phyloP scores from a whole-genome alignment of 768 basidiomycete genomes.

The Kondoa malvinella region DNA sequence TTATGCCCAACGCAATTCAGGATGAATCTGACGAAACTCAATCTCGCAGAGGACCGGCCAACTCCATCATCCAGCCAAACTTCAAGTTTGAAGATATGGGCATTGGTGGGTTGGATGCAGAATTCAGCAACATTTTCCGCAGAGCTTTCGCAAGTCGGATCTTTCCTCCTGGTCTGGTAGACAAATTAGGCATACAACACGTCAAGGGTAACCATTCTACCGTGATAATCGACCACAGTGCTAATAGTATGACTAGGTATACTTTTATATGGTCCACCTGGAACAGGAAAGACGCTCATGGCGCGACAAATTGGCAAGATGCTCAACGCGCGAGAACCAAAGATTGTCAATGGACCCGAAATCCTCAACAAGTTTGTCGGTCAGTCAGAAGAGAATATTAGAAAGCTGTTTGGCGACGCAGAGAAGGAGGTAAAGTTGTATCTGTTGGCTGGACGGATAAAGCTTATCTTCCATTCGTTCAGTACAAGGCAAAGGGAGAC shows the following conservation, averaged over 20 bases:
- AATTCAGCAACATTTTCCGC: slow-evolving; percentile 92
- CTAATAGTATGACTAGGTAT: slow-evolving; percentile 34
- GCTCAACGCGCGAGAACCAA: slow-evolving; percentile 93
- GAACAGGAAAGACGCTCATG: slow-evolving; percentile 95
- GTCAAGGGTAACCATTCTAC: slow-evolving; percentile 55
- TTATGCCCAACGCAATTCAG: neutral
- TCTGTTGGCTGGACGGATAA: neutral
- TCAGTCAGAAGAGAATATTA: slow-evolving; percentile 89
- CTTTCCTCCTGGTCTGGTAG: slow-evolving; percentile 91
- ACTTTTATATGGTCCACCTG: slow-evolving; percentile 84
- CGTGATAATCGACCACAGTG: slow-evolving; percentile 15
- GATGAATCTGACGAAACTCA: neutral
- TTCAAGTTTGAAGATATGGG: slow-evolving; percentile 99
- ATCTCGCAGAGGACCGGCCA: slow-evolving; percentile 54
- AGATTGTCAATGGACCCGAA: slow-evolving; percentile 96
- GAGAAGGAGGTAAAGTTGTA: slow-evolving; percentile 61
- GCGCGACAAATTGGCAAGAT: slow-evolving; percentile 98
- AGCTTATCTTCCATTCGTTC: neutral
- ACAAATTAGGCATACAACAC: slow-evolving; percentile 94
- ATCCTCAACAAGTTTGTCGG: slow-evolving; percentile 94
- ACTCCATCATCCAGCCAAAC: slow-evolving; percentile 89
- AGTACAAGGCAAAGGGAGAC: slow-evolving; percentile 96
- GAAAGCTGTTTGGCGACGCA: slow-evolving; percentile 93
- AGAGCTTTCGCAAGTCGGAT: slow-evolving; percentile 95
- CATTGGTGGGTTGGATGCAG: slow-evolving; percentile 87